A percentile compares a stretch with the other conserved stretches of the same genome.
These are phyloP conservation scores for Diplodia intermedia DNA, from an alignment of 2,329 filamentous ascomycete genomes.

Conservation along the genomic window DNA sequence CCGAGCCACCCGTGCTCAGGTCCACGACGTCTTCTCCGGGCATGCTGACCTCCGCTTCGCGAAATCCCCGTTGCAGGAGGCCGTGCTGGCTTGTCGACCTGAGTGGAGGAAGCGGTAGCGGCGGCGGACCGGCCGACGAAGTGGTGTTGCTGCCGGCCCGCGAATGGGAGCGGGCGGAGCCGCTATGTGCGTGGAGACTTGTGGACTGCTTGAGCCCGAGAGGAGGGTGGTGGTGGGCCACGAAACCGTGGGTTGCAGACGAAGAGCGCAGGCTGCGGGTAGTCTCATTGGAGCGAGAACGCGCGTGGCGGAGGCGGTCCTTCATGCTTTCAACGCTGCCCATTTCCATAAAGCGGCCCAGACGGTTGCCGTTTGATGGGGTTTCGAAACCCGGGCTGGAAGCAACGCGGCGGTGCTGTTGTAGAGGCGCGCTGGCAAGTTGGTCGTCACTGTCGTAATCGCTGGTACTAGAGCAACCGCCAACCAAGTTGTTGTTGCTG, in stretches of 20 bases:
- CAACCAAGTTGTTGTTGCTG: conserved; percentile 21
- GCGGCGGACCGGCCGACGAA: neutral
- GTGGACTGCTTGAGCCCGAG: conserved; percentile 15
- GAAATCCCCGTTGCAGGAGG: conserved; percentile 43
- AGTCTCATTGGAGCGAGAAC: conserved; percentile 45
- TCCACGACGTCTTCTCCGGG: neutral
- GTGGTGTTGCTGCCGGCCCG: conserved; percentile 17
- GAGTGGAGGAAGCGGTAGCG: neutral
- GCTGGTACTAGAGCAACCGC: conserved; percentile 42
- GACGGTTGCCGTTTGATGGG: conserved; percentile 39
- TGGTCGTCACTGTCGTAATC: conserved; percentile 35
- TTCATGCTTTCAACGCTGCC: conserved; percentile 36
- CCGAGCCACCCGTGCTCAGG: conserved; percentile 6
- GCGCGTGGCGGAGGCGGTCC: conserved; percentile 41
- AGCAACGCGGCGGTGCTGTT: neutral
- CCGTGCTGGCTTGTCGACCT: neutral
- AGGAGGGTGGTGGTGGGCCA: neutral
- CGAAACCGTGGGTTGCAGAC: conserved; percentile 9
- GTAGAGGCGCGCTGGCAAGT: neutral
- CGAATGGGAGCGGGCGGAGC: conserved; percentile 10
- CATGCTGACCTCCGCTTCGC: conserved; percentile 45
- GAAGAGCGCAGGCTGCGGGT: conserved; percentile 22
- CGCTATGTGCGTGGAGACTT: neutral
- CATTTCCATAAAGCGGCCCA: conserved; percentile 1
- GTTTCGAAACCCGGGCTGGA: conserved; percentile 35